Evolutionary conservation across 495 filamentous ascomycete species (phyloP).

Genomic region (Pyrenula massariospora): DNA sequence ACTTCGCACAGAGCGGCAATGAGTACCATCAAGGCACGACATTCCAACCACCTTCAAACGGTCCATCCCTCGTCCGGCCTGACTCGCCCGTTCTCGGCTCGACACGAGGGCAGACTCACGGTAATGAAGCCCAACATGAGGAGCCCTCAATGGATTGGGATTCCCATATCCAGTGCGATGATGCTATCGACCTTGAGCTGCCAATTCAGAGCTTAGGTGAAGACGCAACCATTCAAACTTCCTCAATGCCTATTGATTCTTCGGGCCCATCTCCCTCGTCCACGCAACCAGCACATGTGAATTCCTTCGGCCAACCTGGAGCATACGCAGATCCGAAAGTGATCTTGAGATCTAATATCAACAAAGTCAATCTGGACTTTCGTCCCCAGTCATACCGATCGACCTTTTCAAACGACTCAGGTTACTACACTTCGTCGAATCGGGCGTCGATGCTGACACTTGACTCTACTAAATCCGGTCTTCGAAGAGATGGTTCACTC

Average conservation of each 20-base stretch:
- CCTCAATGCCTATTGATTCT: too few relatives aligned
- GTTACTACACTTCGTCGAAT: not conserved
- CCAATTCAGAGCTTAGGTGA: too few relatives aligned
- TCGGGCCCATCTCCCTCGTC: too few relatives aligned
- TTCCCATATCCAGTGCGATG: too few relatives aligned
- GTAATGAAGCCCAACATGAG: not conserved
- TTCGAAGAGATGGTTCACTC: not conserved
- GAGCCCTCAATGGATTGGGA: not conserved
- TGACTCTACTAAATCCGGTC: not conserved
- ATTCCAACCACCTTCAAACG: not conserved
- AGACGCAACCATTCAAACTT: too few relatives aligned
- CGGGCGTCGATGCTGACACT: not conserved
- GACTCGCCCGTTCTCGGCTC: not conserved
- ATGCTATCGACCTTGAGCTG: not conserved
- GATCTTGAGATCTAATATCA: not conserved
- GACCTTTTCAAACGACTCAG: not conserved
- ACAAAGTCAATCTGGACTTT: not conserved
- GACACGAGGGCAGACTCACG: too few relatives aligned
- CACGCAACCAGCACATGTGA: too few relatives aligned
- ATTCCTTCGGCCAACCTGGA: too few relatives aligned
- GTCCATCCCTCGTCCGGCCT: not conserved
- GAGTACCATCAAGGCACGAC: not conserved
- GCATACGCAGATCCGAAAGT: not conserved
- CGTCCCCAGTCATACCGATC: not conserved
- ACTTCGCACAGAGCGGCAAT: not conserved